Evolutionary conservation across 768 basidiomycete species (phyloP).

Genomic region (Lactarius deliciosus): DNA sequence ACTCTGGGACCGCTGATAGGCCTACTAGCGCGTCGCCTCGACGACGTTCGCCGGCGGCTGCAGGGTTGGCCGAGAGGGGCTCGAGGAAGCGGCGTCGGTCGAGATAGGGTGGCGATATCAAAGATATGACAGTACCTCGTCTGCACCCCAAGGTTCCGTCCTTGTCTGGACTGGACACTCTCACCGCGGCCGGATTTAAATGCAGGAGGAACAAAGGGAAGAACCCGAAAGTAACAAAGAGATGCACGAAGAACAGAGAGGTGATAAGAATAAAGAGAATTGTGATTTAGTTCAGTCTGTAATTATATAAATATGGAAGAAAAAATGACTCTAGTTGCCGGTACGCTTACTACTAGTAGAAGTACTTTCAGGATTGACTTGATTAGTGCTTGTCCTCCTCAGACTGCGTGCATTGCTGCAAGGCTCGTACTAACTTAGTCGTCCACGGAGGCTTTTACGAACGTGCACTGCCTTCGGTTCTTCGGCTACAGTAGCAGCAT

Average conservation of each 20-base stretch:
- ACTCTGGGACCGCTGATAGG: not conserved
- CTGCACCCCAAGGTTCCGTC: not conserved
- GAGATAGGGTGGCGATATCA: not conserved
- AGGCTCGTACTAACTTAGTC: too few species aligned
- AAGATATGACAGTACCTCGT: not conserved
- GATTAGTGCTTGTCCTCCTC: too few species aligned
- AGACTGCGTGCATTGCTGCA: too few species aligned
- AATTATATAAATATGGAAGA: not conserved
- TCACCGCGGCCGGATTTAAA: not conserved
- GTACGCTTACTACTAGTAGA: too few species aligned
- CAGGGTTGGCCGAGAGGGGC: not conserved
- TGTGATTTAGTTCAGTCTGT: not conserved
- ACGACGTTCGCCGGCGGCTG: not conserved
- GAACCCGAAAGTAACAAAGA: not conserved
- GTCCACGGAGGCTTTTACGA: too few species aligned
- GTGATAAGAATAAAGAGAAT: not conserved
- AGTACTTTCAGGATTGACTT: too few species aligned
- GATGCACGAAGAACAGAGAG: not conserved
- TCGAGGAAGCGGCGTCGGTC: slow-evolving; percentile 7
- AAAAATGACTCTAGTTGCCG: too few species aligned
- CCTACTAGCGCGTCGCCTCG: not conserved
- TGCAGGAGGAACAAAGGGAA: not conserved
- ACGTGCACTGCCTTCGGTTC: too few species aligned
- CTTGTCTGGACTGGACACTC: not conserved
- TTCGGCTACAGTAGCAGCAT: too few species aligned